Evolutionary conservation across 768 basidiomycete genomes (phyloP), one percentile per base, ranked within the genome.

Genomic region (Suillus americanus): DNA sequence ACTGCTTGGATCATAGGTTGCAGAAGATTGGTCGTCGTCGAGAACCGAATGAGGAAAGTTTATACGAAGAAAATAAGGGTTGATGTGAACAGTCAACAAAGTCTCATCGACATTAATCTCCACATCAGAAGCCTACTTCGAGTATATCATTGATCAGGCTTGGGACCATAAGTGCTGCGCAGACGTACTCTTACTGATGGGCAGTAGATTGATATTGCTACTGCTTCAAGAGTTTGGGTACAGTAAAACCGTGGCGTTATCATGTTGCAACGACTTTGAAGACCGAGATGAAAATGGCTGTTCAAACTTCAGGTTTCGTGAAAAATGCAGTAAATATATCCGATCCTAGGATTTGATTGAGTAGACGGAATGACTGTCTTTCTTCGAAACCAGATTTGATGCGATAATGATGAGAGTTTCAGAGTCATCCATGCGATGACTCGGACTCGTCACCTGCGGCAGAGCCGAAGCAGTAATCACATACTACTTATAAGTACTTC

Each of bases 31-130:
- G 37, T 85, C 83, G 64, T 94, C 91, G 63, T 91, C 85, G 46
- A 89, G 68, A 30, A 90, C 73, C 0, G 84, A 74, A 68, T 90
- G 83, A 35, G 89, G 80, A 73, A 95, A 93, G 70, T 88, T 86
- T 66, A 95, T 81, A 2, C 92, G 88, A 61, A 95, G 81, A 70
- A 90, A 95, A 72, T 94, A 95, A 2, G 93, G 93, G 64, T 90
- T 91, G 73, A 94, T 84, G 70, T 94, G 87, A 46, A 93, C 78
- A 23, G 86, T 87, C 73, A 94, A 81, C 56, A 89, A 75, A 33
- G 85, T 85, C 61, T 85, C 85, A 71, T 92, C 89, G 63, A 92
- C 86, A 67, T 89, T 81, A 59, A 93, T 88, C 74, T 94, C 93
- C 38, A 88, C 85, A 67, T 94, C 93, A 48, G 89, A 85, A 13